Base-by-base conservation (phyloP, 371 early-diverging fungal genomes). In the Mucor racemosus region DNA sequence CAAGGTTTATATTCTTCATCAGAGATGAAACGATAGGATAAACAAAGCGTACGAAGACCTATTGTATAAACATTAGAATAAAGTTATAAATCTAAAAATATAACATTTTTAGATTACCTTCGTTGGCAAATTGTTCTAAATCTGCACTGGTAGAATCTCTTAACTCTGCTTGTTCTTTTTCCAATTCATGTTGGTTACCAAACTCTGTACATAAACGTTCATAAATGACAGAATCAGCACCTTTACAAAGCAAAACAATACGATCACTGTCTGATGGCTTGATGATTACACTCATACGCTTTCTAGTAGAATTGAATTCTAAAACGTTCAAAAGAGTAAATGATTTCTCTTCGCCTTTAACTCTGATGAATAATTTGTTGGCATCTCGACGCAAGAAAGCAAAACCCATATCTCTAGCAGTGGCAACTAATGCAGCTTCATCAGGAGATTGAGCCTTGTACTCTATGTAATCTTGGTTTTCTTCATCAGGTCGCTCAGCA, bases 361-460 rank as follows among this genome's bases (percentile, higher is more conserved):
- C 84, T 58, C 88, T 81, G n/a, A 94, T 73, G 3, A 68, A 70
- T 10, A 96, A 66, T 8, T 73, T 79, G 38, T 91, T 88, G 31
- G 84, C 70, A 5, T 84, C 84, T 15, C 95, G 87, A 17, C 88
- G 86, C 56, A 95, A 46, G 69, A 93, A 96, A 1, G 84, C 82
- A 68, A 97, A 97, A 0, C 97, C 97, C n/a, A 94, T 83, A 68
- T 96, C 94, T 36, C 93, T 81, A 0, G 97, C 97, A 0, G 95
- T 92, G 0, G 90, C 82, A 0, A 98, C 97, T 38, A 98, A 75
- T 0, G 99, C 99, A 4, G 94, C 93, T 73, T 97, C 97, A 69
- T 97, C 98, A 0, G 97, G 97, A 7, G 95, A 94, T 73, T 96
- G 94, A 1, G 97, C 96, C 71, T 92, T 90, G 84, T 96, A 97